A percentile compares a stretch with the other conserved stretches of the same genome.
These are phyloP conservation scores for Vaccinium myrtillus DNA, from an alignment of 148 eudicot species.

Conservation along the genomic window DNA sequence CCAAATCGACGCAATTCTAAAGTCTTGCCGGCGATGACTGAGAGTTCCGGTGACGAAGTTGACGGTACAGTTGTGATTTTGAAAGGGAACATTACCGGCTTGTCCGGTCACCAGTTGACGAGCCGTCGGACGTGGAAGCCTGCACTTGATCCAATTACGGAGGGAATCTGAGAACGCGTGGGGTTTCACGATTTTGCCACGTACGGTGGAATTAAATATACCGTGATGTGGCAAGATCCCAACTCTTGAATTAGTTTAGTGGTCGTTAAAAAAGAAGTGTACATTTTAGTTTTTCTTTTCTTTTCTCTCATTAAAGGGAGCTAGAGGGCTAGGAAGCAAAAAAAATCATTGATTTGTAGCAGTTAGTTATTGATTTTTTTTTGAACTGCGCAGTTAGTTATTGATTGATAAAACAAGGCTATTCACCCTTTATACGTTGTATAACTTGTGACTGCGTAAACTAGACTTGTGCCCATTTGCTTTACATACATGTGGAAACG, in stretches of 20 bases:
- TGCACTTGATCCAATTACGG: conserved; percentile 38
- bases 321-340: too few relatives aligned
- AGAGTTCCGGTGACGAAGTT: conserved; percentile 9
- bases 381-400: too few relatives aligned
- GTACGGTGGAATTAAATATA: background rate
- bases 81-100: conserved; percentile 14
- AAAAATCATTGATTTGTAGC: background rate
- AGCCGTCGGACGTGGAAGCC: conserved; percentile 34
- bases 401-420: too few relatives aligned
- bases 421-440: too few relatives aligned
- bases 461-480: too few relatives aligned
- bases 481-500: too few relatives aligned
- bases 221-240: background rate
- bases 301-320: too few relatives aligned
- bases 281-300: background rate
- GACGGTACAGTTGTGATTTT: background rate
- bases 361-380: too few relatives aligned
- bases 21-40: conserved; percentile 22
- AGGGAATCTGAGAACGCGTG: conserved; percentile 15
- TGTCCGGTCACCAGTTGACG: conserved; percentile 17
- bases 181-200: background rate
- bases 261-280: background rate
- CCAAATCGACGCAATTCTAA: conserved; percentile 23
- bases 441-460: too few relatives aligned
- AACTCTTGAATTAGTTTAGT: background rate